Evolutionary conservation across 495 filamentous ascomycete genomes (phyloP), one percentile per base, ranked within the genome.

Genomic region (Lasiosphaeriaceae sp.): DNA sequence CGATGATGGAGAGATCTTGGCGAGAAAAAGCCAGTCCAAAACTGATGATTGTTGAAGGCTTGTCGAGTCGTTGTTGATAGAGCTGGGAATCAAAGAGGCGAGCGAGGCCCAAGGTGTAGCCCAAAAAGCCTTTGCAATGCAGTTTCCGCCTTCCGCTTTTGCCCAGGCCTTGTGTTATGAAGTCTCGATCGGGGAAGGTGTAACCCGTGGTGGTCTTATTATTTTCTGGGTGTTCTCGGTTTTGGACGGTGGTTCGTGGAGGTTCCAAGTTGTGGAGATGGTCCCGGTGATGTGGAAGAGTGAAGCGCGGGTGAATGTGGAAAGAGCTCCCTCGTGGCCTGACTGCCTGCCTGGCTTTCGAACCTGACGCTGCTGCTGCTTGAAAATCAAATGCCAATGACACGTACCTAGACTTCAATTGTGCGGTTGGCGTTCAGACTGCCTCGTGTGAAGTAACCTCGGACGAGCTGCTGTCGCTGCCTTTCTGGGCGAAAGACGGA

Each of bases 11-110:
- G 50, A 56, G 58, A 24, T 50, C n/a, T 14, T 43, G 14, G 14
- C n/a, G 39, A 35, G 43, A 46, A 47, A 54, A 56, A 53, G 39
- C 57, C 54, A 47, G 55, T 64, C 54, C 61, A 58, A 64, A 66
- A 62, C 31, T 47, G 46, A 57, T 62, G 46, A 45, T 52, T 34
- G 17, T 31, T 46, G 35, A 22, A 31, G 26, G 26, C 26, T 31
- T 9, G 52, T 41, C 35, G 39, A 50, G 45, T 49, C 23, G 50
- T 35, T 56, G 53, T 47, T 54, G 39, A 12, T 17, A 43, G 39
- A 3, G 3, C 4, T 31, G 3, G 26, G 9, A 31, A 4, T 31
- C 26, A 9, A 3, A 31, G n/a, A n/a, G n/a, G 26, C 26, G 4
- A 31, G 26, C 26, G 3, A 9, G 9, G 26, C 26, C 9, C 26